These are phyloP conservation scores for Fusarium sp. DNA, from an alignment of 2,329 filamentous ascomycete genomes.

Conservation along the genomic window DNA sequence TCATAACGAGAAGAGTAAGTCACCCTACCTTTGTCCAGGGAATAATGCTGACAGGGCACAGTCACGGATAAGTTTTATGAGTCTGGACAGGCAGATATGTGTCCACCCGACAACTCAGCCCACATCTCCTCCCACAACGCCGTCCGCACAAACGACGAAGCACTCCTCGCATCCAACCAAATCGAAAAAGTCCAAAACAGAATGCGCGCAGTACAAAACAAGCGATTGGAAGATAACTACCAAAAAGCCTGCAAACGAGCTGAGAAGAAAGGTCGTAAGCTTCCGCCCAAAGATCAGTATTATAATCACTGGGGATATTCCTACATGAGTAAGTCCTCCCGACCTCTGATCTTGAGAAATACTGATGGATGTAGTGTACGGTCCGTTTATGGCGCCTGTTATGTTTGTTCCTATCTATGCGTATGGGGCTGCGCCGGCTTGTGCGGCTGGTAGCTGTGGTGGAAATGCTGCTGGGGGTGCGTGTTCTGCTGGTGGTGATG, in stretches of 20 bases:
- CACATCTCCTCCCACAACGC: slow-evolving; percentile 82
- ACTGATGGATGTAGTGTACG: slow-evolving; percentile 51
- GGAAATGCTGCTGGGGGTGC: slow-evolving; percentile 57
- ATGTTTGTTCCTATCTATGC: slow-evolving; percentile 58
- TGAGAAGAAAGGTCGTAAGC: slow-evolving; percentile 58
- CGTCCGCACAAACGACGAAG: slow-evolving; percentile 51
- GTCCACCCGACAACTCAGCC: slow-evolving; percentile 66
- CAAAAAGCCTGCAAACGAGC: slow-evolving; percentile 63
- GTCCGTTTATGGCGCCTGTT: slow-evolving; percentile 57
- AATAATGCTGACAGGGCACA: too few relatives aligned
- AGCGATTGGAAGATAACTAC: slow-evolving; percentile 66
- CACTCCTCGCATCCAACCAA: background rate
- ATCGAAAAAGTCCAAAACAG: slow-evolving; percentile 19
- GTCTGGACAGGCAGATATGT: slow-evolving; percentile 61
- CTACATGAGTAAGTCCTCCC: slow-evolving; percentile 52
- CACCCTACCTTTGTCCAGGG: too few relatives aligned
- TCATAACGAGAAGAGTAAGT: slow-evolving; percentile 57
- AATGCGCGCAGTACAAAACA: slow-evolving; percentile 35
- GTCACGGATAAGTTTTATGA: slow-evolving; percentile 56
- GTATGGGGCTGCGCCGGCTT: slow-evolving; percentile 51
- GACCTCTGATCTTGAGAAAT: accelerated
- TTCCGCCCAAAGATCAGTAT: slow-evolving; percentile 62
- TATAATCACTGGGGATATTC: slow-evolving; percentile 66
- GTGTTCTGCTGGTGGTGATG: slow-evolving; percentile 37
- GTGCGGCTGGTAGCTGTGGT: slow-evolving; percentile 60